These are phyloP conservation scores for Dothistroma septosporum DNA, from an alignment of 2,329 filamentous ascomycete species.

Conservation along the genomic window DNA sequence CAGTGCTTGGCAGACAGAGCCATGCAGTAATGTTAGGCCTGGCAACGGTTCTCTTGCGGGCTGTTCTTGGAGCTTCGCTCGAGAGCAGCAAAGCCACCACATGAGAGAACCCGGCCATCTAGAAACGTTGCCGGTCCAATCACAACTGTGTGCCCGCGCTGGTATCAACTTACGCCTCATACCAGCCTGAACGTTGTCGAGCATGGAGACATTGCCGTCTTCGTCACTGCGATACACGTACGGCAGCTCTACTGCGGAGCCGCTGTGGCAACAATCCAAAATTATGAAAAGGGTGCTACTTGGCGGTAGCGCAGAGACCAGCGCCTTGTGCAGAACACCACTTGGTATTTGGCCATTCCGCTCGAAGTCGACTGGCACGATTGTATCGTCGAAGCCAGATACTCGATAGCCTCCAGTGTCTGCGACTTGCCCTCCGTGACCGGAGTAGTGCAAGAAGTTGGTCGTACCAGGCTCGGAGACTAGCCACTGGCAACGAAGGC, in stretches of 20 bases:
- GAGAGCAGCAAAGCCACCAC: no score
- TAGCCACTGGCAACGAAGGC: conserved; percentile 55
- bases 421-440: conserved; percentile 51
- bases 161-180: conserved; percentile 28
- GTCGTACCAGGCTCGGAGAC: conserved; percentile 50
- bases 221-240: conserved; percentile 56
- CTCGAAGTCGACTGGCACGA: conserved; percentile 37
- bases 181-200: conserved; percentile 54
- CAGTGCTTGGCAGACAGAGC: no score
- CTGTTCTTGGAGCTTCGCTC: no score
- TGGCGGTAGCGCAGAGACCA: conserved; percentile 51
- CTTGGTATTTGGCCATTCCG: conserved; percentile 52
- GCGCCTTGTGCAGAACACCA: conserved; percentile 49
- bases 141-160: no score
- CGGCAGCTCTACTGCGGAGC: conserved; percentile 56
- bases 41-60: no score
- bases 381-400: conserved; percentile 31
- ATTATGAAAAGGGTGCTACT: conserved; percentile 53
- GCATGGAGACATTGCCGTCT: conserved; percentile 53
- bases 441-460: conserved; percentile 57
- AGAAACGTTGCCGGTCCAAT: no score
- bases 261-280: conserved; percentile 61
- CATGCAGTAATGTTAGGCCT: no score
- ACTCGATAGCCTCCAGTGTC: conserved; percentile 17
- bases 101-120: no score